Evolutionary conservation across 768 basidiomycete genomes (phyloP), one percentile per base, ranked within the genome.

Genomic region (Tephrocybe sp.): DNA sequence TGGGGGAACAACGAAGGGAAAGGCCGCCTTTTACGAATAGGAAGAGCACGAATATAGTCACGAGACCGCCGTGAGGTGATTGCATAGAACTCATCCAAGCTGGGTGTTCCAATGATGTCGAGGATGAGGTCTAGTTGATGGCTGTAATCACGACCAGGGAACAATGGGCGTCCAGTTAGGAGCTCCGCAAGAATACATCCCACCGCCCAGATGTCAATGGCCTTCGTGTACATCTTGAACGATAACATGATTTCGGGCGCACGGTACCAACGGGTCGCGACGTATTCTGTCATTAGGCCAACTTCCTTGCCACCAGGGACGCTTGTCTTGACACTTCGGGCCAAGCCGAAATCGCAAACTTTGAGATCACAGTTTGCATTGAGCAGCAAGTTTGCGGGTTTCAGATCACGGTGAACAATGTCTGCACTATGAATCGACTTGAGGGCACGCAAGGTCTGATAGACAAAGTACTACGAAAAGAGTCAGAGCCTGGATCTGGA

Each of bases 211-310:
- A 91, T 79, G 60, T 91, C 88, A 54, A 91, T 90, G n/a, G 89
- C 88, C 79, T 94, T 94, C 40, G 94, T 95, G 72, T 99, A 99
- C 68, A 97, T 89, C 67, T 97, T 95, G 80, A 97, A 98, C 11
- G 93, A 97, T 46, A 98, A 76, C 97, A 98, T 99, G 72, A 99
- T 94, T 68, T 99, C 97, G 0, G 97, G 97, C 0, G 97, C 97
- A 33, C 97, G 84, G 63, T 98, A 99, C 95, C 95, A 99, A 57
- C 97, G 80, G 16, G 97, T 98, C 3, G 97, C 95, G 37, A 99
- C 97, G 62, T 94, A 94, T 83, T 93, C 90, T 1, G 91, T 94
- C 92, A 94, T 93, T 72, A 93, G 90, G 3, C 86, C 85, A 11
- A 79, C 88, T 60, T 90, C 88, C 11, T 86, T 90, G 30, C 88